Evolutionary conservation across 208 protist genomes (phyloP).

Genomic region (Crithidia bombi): DNA sequence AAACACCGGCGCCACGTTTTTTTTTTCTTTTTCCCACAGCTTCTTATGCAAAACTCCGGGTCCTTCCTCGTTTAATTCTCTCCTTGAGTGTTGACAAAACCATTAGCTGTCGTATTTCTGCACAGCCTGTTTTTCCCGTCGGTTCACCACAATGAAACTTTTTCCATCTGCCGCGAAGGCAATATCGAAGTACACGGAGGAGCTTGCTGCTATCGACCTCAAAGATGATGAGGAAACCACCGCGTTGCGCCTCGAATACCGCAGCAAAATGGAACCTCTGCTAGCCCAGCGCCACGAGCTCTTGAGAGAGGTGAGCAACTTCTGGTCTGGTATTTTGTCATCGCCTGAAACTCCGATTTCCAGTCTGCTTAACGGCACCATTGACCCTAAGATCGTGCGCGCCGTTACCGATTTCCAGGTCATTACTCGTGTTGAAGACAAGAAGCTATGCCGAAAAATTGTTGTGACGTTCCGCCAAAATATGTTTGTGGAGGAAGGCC

Average conservation of each 20-base stretch:
- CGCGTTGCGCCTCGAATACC: conserved; percentile 42
- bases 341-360: conserved; percentile 47
- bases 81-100: no score
- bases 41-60: no score
- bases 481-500: conserved; percentile 73
- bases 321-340: conserved; percentile 66
- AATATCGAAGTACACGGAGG: conserved; percentile 45
- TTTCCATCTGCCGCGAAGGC: conserved; percentile 30
- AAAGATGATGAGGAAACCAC: conserved; percentile 35
- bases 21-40: no score
- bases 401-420: conserved; percentile 73
- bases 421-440: conserved; percentile 40
- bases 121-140: no score
- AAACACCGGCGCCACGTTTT: no score
- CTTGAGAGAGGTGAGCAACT: conserved; percentile 52
- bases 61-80: no score
- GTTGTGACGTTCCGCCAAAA: conserved; percentile 60
- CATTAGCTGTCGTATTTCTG: no score
- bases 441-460: conserved; percentile 53
- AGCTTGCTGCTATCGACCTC: conserved; percentile 40
- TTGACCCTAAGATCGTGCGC: conserved; percentile 81
- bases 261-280: conserved; percentile 62
- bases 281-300: conserved; percentile 52
- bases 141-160: conserved; percentile 23
- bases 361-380: conserved; percentile 65